Evolutionary conservation across 192 early-diverging fungal genomes (phyloP).

Genomic region (Gaertneriomyces sp.): DNA sequence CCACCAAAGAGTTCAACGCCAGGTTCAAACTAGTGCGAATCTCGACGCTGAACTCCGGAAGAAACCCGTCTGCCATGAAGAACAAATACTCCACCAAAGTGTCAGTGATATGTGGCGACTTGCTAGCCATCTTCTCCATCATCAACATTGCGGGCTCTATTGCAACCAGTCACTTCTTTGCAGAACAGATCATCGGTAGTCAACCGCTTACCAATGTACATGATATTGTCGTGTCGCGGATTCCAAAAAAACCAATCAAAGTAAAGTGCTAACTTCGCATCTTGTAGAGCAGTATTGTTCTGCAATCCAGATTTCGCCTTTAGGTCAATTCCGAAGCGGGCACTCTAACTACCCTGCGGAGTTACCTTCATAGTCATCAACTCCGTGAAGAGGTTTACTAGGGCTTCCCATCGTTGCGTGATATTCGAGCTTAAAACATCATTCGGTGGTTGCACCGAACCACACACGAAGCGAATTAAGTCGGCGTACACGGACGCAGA

Average conservation of each 20-base stretch:
- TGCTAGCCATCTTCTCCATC: slow-evolving; percentile 12
- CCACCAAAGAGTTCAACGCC: slow-evolving; percentile 10
- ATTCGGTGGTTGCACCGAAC: slow-evolving; percentile 18
- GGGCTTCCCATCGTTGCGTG: slow-evolving; percentile 17
- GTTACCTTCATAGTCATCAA: background rate
- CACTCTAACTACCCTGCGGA: background rate
- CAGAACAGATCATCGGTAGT: background rate
- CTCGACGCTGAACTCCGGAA: background rate
- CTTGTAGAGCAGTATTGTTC: slow-evolving; percentile 7
- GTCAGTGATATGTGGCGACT: slow-evolving; percentile 3
- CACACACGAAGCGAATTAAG: slow-evolving; percentile 19
- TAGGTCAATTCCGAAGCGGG: background rate
- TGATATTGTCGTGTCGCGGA: slow-evolving; percentile 19
- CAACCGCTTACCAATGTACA: slow-evolving; percentile 19
- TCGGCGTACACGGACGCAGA: slow-evolving; percentile 10
- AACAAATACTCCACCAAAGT: slow-evolving; percentile 11
- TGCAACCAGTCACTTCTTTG: background rate
- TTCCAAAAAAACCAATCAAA: slow-evolving; percentile 26
- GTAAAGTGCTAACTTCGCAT: slow-evolving; percentile 16
- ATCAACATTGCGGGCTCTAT: slow-evolving; percentile 21
- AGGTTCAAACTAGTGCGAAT: slow-evolving; percentile 4
- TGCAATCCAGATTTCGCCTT: background rate
- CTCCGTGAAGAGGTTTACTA: background rate
- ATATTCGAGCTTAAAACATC: slow-evolving; percentile 16
- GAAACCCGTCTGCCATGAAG: background rate